These are phyloP conservation scores for Venturia nashicola DNA, from an alignment of 2,329 filamentous ascomycete species.

Conservation along the genomic window DNA sequence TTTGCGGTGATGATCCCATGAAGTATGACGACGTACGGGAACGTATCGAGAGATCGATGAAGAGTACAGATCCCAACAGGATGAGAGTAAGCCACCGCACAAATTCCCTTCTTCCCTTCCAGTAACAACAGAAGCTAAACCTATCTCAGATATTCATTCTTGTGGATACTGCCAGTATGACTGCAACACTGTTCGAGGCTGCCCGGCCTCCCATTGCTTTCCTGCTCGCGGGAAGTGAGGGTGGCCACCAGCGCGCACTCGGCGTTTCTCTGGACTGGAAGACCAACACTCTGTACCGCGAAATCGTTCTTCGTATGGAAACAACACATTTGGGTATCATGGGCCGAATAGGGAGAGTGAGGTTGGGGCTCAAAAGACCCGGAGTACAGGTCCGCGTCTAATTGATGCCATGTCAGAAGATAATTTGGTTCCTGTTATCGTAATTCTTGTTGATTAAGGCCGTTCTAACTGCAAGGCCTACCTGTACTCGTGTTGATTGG, in stretches of 20 bases:
- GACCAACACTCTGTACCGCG: conserved; percentile 27
- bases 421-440: too few species aligned
- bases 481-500: background rate
- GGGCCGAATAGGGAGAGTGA: conserved; percentile 21
- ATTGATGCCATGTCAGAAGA: background rate
- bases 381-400: conserved; percentile 8
- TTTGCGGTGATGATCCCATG: conserved; percentile 22
- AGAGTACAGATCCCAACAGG: conserved; percentile 15
- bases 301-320: conserved; percentile 32
- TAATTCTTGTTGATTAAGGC: too few species aligned
- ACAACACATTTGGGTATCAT: conserved; percentile 26
- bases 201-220: conserved; percentile 29
- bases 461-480: too few species aligned
- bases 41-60: conserved; percentile 16
- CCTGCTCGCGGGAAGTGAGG: conserved; percentile 32
- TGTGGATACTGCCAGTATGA: conserved; percentile 32
- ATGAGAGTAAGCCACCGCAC: conserved; percentile 13
- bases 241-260: conserved; percentile 34
- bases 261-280: conserved; percentile 35
- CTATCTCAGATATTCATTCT: conserved; percentile 22
- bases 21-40: conserved; percentile 15
- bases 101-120: conserved; percentile 16
- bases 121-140: conserved; percentile 10
- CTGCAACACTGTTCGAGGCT: conserved; percentile 29
- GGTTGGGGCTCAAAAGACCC: conserved; percentile 15